Percentiles rank a stretch among this genome's conserved stretches.
These are phyloP conservation scores for Skeletonema menzelii DNA, from an alignment of 108 stramenopile genomes.

Conservation along the genomic window DNA sequence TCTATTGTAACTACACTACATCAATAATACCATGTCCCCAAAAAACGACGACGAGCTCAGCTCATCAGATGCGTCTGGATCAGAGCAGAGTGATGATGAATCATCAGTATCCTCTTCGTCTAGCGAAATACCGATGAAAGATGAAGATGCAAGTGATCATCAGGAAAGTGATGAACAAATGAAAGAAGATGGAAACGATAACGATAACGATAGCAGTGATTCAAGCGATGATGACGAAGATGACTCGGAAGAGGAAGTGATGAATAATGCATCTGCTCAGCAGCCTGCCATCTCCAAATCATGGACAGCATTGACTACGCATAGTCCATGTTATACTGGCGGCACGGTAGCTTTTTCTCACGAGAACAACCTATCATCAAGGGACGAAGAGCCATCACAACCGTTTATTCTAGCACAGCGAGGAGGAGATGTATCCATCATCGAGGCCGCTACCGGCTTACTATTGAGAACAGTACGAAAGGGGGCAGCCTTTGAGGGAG, in stretches of 20 bases:
- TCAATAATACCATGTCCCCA: neutral
- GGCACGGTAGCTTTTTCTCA: conserved; percentile 65
- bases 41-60: conserved; percentile 11
- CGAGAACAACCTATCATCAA: conserved; percentile 6
- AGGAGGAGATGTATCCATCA: conserved; percentile 75
- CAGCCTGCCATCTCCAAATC: conserved; percentile 77
- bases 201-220: conserved; percentile 16
- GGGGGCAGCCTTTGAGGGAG: conserved; percentile 24
- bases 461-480: conserved; percentile 46
- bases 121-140: conserved; percentile 8
- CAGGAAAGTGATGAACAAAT: conserved; percentile 17
- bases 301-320: conserved; percentile 66
- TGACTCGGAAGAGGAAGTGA: conserved; percentile 24
- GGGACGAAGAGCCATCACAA: neutral
- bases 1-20: too few relatives aligned
- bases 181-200: conserved; percentile 9
- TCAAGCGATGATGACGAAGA: conserved; percentile 17
- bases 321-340: conserved; percentile 81
- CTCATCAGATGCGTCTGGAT: neutral
- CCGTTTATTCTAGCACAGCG: conserved; percentile 74
- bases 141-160: conserved; percentile 16
- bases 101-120: neutral
- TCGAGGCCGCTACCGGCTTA: conserved; percentile 70
- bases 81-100: neutral
- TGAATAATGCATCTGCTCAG: conserved; percentile 1